Evolutionary conservation across 2,329 filamentous ascomycete genomes (phyloP).

Genomic region (Remersonia thermophila): DNA sequence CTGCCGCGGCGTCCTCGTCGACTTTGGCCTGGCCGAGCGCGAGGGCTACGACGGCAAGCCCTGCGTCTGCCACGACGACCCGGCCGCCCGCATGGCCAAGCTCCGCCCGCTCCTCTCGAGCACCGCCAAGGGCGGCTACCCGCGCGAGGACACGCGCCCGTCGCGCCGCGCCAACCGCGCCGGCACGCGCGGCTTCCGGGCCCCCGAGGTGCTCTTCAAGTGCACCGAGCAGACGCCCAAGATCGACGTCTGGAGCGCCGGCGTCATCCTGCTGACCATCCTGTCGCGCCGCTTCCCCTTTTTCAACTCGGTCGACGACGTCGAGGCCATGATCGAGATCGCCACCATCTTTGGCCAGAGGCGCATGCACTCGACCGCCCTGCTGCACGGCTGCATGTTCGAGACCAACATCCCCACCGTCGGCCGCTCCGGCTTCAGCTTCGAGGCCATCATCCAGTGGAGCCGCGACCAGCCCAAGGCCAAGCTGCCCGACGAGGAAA

Average conservation of each 20-base stretch:
- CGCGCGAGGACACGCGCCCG: slow-evolving; percentile 77
- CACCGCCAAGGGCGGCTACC: slow-evolving; percentile 55
- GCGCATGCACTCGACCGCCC: slow-evolving; percentile 70
- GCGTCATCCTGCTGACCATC: slow-evolving; percentile 94
- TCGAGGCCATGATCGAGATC: slow-evolving; percentile 95
- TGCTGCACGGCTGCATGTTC: slow-evolving; percentile 81
- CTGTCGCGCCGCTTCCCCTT: slow-evolving; percentile 89
- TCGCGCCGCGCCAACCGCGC: slow-evolving; percentile 87
- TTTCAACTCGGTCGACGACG: slow-evolving; percentile 96
- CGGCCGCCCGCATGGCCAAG: slow-evolving; percentile 46
- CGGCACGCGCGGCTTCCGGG: slow-evolving; percentile 88
- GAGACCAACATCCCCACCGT: slow-evolving; percentile 90
- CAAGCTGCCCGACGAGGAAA: slow-evolving; percentile 53
- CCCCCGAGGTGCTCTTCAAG: slow-evolving; percentile 92
- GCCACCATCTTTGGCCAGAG: slow-evolving; percentile 82
- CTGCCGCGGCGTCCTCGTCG: slow-evolving; percentile 82
- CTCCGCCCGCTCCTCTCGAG: slow-evolving; percentile 44
- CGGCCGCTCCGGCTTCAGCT: slow-evolving; percentile 68
- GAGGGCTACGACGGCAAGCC: slow-evolving; percentile 65
- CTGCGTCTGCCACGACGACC: slow-evolving; percentile 65
- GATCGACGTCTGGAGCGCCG: slow-evolving; percentile 94
- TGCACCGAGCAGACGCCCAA: slow-evolving; percentile 89
- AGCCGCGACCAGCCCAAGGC: slow-evolving; percentile 60
- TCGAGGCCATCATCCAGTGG: slow-evolving; percentile 94
- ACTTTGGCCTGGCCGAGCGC: slow-evolving; percentile 91